Conservation (phyloP, 2,329 filamentous ascomycete genomes). For the Colletotrichum simmondsii region DNA sequence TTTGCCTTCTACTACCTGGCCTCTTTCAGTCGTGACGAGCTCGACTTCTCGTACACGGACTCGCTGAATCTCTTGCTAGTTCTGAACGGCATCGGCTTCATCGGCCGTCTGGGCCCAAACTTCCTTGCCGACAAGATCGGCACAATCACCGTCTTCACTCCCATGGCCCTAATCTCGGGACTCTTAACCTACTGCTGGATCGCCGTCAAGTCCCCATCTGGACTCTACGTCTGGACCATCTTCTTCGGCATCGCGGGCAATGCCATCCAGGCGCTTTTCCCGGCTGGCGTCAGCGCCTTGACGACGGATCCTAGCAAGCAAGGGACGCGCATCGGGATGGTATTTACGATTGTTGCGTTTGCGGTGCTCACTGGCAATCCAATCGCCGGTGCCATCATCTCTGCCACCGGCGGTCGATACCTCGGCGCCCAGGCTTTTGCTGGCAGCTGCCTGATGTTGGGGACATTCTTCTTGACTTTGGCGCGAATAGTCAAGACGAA, state of each 20-base stretch:
- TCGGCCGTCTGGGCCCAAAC: conserved; percentile 69
- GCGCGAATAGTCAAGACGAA: conserved; percentile 52
- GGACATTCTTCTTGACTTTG: conserved; percentile 49
- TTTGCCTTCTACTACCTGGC: conserved; percentile 70
- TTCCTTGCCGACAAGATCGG: conserved; percentile 68
- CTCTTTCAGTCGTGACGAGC: conserved; percentile 56
- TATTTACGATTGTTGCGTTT: conserved; percentile 65
- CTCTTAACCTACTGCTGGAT: conserved; percentile 67
- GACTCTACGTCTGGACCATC: conserved; percentile 70
- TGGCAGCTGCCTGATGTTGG: conserved; percentile 54
- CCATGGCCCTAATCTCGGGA: conserved; percentile 53
- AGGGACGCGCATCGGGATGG: conserved; percentile 68
- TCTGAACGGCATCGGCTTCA: conserved; percentile 70
- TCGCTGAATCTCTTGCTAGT: conserved; percentile 73
- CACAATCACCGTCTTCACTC: conserved; percentile 69
- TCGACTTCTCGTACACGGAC: conserved; percentile 56
- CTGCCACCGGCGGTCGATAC: conserved; percentile 52
- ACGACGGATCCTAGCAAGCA: conserved; percentile 62
- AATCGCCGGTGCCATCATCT: conserved; percentile 61
- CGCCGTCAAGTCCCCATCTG: conserved; percentile 57
- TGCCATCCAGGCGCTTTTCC: conserved; percentile 74
- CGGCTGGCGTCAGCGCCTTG: conserved; percentile 67
- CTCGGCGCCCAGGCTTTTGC: conserved; percentile 61
- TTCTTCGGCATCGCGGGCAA: conserved; percentile 74
- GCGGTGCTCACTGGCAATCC: conserved; percentile 64